Base-by-base conservation (phyloP, 148 eudicot species). In the Chenopodium formosanum region DNA sequence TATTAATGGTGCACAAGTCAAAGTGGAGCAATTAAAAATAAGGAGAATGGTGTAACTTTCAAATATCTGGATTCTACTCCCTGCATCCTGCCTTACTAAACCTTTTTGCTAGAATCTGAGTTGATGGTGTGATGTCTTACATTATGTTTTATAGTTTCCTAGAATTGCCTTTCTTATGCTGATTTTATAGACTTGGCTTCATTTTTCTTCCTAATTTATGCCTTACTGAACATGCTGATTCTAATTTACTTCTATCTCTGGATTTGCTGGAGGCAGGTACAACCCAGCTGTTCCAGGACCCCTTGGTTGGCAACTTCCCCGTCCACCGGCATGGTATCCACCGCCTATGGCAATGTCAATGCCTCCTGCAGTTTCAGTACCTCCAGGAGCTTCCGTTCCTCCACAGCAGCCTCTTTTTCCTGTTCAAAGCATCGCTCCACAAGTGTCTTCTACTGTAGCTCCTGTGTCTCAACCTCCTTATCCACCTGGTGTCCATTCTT, bases 341-440 rank as follows among this genome's bases (percentile, higher is more conserved):
- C 94, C 85, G 23, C 87, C 83, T 81, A 91, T 92, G 71, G 85
- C 88, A 76, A 91, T 84, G 62, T 91, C 97, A 53, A 85, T 87
- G 75, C 91, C 97, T 74, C 89, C 89, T 53, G 86, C 89, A 80
- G 84, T 72, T 72, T 71, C 85, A 23, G 70, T 75, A 78, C 86
- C 90, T 78, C 90, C 92, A 52, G 47, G 74, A 73, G 92, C 87
- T 67, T 58, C 91, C 74, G 82, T 75, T 75, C 85, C 87, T 74
- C 88, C 90, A 62, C 97, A 88, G 76, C 97, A 92, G 84, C 99
- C 99, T 60, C 86, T 94, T 73, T 96, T 96, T 83, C 99, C 99
- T 70, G 92, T 96, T 50, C 99, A 94, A 80, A 86, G 84, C 80
- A 77, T 88, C 47, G 78, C 87, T 80, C 91, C 91, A 48, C 89